These are phyloP conservation scores for Hypoxylon sp. DNA, from an alignment of 2,329 filamentous ascomycete genomes.

Conservation along the genomic window DNA sequence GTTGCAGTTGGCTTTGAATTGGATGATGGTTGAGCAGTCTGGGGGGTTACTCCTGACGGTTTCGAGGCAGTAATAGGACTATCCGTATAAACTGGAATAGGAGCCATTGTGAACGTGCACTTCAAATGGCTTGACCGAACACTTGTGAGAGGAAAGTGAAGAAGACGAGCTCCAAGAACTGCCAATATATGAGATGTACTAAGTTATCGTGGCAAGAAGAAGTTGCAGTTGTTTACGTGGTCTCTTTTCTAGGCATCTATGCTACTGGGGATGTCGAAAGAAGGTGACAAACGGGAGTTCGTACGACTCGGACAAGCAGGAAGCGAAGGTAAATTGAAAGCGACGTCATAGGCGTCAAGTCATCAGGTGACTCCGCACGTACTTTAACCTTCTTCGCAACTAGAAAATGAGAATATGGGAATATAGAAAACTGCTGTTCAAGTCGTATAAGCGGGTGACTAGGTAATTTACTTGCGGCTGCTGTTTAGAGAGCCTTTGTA, in stretches of 20 bases:
- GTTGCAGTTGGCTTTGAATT: conserved; percentile 52
- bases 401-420: conserved; percentile 5
- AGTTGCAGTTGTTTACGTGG: conserved; percentile 7
- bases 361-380: conserved; percentile 38
- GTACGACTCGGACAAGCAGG: conserved; percentile 4
- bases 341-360: conserved; percentile 38
- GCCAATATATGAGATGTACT: background rate
- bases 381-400: conserved; percentile 25
- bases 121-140: background rate
- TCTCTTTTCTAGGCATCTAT: conserved; percentile 26
- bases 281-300: conserved; percentile 4
- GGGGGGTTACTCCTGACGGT: conserved; percentile 56
- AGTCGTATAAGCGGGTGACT: background rate
- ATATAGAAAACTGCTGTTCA: background rate
- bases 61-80: conserved; percentile 70
- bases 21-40: conserved; percentile 47
- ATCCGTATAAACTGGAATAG: conserved; percentile 70
- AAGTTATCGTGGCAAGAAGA: conserved; percentile 6
- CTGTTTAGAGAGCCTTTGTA: conserved; percentile 2
- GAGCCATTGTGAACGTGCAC: conserved; percentile 62
- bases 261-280: conserved; percentile 6
- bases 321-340: conserved; percentile 18
- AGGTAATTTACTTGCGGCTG: background rate
- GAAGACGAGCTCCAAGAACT: background rate
- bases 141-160: background rate